Base-by-base conservation (phyloP, 2,329 filamentous ascomycete species). In the Fusarium sp. region DNA sequence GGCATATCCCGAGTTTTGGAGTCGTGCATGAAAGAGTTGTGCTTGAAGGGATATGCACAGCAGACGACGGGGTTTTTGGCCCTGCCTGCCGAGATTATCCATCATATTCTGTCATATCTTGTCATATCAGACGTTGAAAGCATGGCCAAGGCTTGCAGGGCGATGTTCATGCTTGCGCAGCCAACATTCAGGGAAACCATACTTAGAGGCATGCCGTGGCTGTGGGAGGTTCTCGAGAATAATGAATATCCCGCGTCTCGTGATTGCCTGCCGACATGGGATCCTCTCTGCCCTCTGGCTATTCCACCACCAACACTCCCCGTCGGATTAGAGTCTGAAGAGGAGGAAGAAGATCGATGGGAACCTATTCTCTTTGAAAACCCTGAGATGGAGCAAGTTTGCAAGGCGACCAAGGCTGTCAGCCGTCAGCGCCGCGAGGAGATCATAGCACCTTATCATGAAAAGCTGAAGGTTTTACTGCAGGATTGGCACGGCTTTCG, bases 401-500 rank as follows among this genome's bases (percentile, higher is more conserved):
- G 3, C 5, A 15, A 36, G 0, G 24, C 2, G 5, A 47, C 42
- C 17, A 67, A 20, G 35, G 12, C 26, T 1, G 5, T 15, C 3
- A 67, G n/a, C 20, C 3, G 6, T 3, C 35, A 41, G 15, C 39
- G 53, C 1, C 20, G 65, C 0, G 10, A 36, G 4, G 39, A 60
- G 9, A 20, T 61, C 5, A 14, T 26, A 3, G 65, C 17, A 6
- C 53, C 65, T 11, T 67, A 67, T 10, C 32, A 20, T 3, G 32
- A 22, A 5, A 36, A 18, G 5, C 17, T 61, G 0, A 41, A n/a
- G 1, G 1, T 7, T 0, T 12, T 45, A 1, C 11, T 3, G 0
- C 6, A 30, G 4, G 7, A 18, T 12, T 67, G 63, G 65, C 26
- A 36, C 9, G 15, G 6, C 4, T 67, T 67, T 20, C 65, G 65